These are phyloP conservation scores for Aspergillus aculeatus DNA, from an alignment of 2,329 filamentous ascomycete genomes.

Conservation along the genomic window DNA sequence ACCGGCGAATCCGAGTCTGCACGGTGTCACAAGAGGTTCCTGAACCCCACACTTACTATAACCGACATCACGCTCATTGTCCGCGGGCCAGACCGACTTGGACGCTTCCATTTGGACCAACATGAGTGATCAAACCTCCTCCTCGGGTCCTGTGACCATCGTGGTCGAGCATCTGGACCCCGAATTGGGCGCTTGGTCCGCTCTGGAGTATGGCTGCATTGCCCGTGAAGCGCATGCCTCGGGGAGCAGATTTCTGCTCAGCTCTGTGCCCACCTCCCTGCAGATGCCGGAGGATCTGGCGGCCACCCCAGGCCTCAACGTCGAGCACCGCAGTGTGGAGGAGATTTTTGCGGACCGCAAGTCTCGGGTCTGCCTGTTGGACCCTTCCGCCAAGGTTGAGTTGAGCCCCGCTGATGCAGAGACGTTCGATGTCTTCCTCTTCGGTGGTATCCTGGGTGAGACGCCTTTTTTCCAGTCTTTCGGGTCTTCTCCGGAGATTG, in stretches of 20 bases:
- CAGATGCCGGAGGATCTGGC: conserved; percentile 61
- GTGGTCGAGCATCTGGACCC: conserved; percentile 96
- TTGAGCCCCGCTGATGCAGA: conserved; percentile 79
- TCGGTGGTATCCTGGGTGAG: conserved; percentile 90
- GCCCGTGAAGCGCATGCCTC: conserved; percentile 72
- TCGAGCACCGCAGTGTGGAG: conserved; percentile 77
- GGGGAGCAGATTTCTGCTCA: conserved; percentile 72
- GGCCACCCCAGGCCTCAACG: conserved; percentile 60
- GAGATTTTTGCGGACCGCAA: conserved; percentile 72
- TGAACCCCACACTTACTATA: conserved; percentile 4
- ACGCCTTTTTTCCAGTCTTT: not conserved
- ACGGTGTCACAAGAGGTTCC: not conserved
- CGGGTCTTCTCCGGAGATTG: not conserved
- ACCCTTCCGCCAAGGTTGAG: conserved; percentile 79
- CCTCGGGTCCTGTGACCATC: conserved; percentile 64
- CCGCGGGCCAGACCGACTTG: not conserved
- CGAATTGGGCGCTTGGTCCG: conserved; percentile 90
- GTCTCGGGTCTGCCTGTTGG: conserved; percentile 79
- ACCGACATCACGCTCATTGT: conserved; percentile 2
- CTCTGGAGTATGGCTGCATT: conserved; percentile 87
- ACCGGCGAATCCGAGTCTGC: not conserved
- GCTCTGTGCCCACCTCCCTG: conserved; percentile 71
- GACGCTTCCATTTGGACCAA: conserved; percentile 2
- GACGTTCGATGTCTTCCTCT: conserved; percentile 85
- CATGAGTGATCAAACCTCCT: conserved; percentile 26